Conservation (phyloP, 345 rosid genomes). For the Euphorbia peplus region DNA sequence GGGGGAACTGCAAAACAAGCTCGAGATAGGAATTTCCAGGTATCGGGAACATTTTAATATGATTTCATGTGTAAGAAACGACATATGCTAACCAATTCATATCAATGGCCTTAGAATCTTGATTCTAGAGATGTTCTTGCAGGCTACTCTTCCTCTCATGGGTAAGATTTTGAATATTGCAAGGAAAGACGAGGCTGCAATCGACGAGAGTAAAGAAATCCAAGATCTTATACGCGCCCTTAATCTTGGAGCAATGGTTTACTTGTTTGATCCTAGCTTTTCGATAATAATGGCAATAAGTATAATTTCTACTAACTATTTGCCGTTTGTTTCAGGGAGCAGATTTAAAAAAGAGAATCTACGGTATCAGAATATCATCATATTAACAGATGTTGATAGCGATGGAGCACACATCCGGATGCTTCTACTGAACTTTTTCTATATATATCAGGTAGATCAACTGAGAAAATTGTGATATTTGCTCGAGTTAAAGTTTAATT, state of each 20-base stretch:
- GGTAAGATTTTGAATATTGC: conserved; percentile 95
- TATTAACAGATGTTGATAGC: conserved; percentile 98
- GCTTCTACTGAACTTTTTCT: conserved; percentile 88
- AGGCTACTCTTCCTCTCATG: conserved; percentile 97
- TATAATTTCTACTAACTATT: neutral
- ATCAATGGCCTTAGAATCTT: neutral
- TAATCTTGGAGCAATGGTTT: conserved; percentile 95
- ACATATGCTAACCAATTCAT: neutral
- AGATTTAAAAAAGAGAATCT: conserved; percentile 73
- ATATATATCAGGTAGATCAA: conserved; percentile 84
- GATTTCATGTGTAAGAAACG: neutral
- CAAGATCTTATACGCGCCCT: conserved; percentile 92
- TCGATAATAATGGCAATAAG: neutral
- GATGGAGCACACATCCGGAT: conserved; percentile 99
- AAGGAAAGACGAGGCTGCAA: conserved; percentile 93
- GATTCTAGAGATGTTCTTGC: conserved; percentile 18
- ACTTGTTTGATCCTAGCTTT: neutral
- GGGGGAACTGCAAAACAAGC: conserved; percentile 99
- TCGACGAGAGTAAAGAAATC: conserved; percentile 97
- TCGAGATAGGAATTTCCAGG: conserved; percentile 98
- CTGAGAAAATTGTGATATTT: conserved; percentile 5
- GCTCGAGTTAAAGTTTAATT: conserved; percentile 1
- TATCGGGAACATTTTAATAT: conserved; percentile 18
- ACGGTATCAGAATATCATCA: conserved; percentile 92
- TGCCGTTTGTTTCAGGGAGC: conserved; percentile 60